A percentile compares a stretch with the other conserved stretches of the same genome.
Conservation (phyloP, 1,284 basidiomycete species). For the Phenoliferia sp. region DNA sequence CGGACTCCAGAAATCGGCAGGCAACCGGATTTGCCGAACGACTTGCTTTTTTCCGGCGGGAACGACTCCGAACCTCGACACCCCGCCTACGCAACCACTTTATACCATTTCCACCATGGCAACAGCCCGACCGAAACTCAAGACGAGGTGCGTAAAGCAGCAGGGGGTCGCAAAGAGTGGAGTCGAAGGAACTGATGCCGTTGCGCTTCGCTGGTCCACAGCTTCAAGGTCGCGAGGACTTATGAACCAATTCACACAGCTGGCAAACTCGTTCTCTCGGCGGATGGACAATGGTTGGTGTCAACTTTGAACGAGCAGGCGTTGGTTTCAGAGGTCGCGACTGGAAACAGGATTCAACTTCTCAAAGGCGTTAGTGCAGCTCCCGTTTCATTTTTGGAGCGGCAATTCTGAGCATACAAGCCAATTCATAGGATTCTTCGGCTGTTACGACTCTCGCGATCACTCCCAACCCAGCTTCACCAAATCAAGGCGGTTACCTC, state of each 20-base stretch:
- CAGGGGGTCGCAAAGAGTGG: background rate
- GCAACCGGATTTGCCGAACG: background rate
- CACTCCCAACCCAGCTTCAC: conserved; percentile 36
- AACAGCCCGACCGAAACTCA: conserved; percentile 20
- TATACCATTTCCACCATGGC: background rate
- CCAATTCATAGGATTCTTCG: conserved; percentile 47
- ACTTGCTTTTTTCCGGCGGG: too few relatives aligned
- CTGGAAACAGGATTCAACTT: conserved; percentile 68
- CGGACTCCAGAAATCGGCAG: too few relatives aligned
- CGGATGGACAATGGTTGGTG: conserved; percentile 72
- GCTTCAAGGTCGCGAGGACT: conserved; percentile 33
- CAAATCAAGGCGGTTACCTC: conserved; percentile 42
- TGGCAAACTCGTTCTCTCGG: conserved; percentile 74
- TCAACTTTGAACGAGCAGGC: conserved; percentile 84
- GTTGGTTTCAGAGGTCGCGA: conserved; percentile 70
- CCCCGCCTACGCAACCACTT: background rate
- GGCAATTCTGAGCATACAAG: conserved; percentile 49
- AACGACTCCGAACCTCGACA: too few relatives aligned
- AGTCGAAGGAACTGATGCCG: background rate
- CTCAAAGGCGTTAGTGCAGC: conserved; percentile 67
- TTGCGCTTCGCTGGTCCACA: background rate
- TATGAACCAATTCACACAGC: conserved; percentile 71
- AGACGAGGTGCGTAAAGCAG: conserved; percentile 18
- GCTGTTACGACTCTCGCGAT: conserved; percentile 49
- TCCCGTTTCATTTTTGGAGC: conserved; percentile 52